These are phyloP conservation scores for Thalassiosira exigua DNA, from an alignment of 352 stramenopile species.

Conservation along the genomic window DNA sequence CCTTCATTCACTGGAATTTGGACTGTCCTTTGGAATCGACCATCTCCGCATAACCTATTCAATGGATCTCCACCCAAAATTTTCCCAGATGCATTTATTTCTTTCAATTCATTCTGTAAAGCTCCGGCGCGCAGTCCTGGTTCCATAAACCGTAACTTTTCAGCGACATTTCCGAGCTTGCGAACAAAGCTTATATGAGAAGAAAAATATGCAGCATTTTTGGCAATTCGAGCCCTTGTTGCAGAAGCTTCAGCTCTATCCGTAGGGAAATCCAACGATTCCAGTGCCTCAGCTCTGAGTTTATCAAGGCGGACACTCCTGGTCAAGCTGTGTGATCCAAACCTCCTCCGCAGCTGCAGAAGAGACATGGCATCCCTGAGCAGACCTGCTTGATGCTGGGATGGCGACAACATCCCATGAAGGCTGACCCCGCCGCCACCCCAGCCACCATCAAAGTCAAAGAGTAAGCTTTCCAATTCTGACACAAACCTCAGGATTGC, in stretches of 20 bases:
- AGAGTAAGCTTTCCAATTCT: conserved; percentile 81
- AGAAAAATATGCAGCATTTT: conserved; percentile 82
- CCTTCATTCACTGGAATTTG: conserved; percentile 78
- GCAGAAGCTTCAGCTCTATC: conserved; percentile 39
- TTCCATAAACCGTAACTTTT: conserved; percentile 75
- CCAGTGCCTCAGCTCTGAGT: conserved; percentile 49
- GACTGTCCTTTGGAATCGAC: conserved; percentile 59
- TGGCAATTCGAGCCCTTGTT: conserved; percentile 65
- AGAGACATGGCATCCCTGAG: conserved; percentile 63
- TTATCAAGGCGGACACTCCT: conserved; percentile 73
- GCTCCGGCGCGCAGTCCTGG: conserved; percentile 47
- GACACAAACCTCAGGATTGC: conserved; percentile 80
- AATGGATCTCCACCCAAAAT: conserved; percentile 79
- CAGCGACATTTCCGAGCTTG: conserved; percentile 78
- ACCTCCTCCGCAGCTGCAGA: conserved; percentile 69
- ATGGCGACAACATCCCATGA: conserved; percentile 68
- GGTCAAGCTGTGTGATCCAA: conserved; percentile 62
- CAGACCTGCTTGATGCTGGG: conserved; percentile 70
- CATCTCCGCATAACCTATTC: conserved; percentile 58
- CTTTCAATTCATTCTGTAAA: conserved; percentile 63
- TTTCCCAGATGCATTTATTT: conserved; percentile 74
- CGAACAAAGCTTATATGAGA: conserved; percentile 77
- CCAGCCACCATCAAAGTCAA: conserved; percentile 82
- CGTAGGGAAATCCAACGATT: conserved; percentile 33
- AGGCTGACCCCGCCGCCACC: conserved; percentile 78